Evolutionary conservation across 306 rosid species (phyloP).

Genomic region (Vachellia collinsii): DNA sequence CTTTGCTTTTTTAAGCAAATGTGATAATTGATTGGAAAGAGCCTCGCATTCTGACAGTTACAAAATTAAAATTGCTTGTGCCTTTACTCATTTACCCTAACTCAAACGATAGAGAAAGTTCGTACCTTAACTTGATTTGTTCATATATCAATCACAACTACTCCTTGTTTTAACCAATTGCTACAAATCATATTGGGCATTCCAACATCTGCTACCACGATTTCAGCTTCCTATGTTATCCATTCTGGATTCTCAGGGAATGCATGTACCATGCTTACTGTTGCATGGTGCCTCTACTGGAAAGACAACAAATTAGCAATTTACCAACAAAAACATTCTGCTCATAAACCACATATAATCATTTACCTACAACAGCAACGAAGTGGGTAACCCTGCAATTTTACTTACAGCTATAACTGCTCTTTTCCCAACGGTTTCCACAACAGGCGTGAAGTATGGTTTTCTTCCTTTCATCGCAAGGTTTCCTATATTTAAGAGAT

Average conservation of each 20-base stretch:
- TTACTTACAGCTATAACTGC: background rate
- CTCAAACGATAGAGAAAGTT: too few relatives aligned
- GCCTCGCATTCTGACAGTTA: slow-evolving; percentile 12
- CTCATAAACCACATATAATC: slow-evolving; percentile 31
- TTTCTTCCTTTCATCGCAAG: slow-evolving; percentile 96
- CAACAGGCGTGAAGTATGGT: slow-evolving; percentile 29
- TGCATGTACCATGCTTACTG: slow-evolving; percentile 52
- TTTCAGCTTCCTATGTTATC: slow-evolving; percentile 56
- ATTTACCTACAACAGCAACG: slow-evolving; percentile 59
- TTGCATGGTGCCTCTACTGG: slow-evolving; percentile 58
- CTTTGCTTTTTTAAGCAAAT: background rate
- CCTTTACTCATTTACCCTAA: background rate
- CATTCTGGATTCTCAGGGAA: slow-evolving; percentile 50
- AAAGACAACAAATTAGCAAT: slow-evolving; percentile 35
- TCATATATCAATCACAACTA: slow-evolving; percentile 64
- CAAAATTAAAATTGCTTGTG: background rate
- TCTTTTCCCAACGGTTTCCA: too few relatives aligned
- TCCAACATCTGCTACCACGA: slow-evolving; percentile 61
- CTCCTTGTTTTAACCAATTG: slow-evolving; percentile 59
- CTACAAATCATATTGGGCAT: slow-evolving; percentile 47
- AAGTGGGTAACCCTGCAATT: slow-evolving; percentile 48
- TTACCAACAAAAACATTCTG: slow-evolving; percentile 29
- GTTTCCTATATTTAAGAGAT: slow-evolving; percentile 90
- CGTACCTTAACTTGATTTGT: background rate
- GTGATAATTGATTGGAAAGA: background rate